Conservation (phyloP, 2,329 filamentous ascomycete genomes). For the Colletotrichum tabaci region DNA sequence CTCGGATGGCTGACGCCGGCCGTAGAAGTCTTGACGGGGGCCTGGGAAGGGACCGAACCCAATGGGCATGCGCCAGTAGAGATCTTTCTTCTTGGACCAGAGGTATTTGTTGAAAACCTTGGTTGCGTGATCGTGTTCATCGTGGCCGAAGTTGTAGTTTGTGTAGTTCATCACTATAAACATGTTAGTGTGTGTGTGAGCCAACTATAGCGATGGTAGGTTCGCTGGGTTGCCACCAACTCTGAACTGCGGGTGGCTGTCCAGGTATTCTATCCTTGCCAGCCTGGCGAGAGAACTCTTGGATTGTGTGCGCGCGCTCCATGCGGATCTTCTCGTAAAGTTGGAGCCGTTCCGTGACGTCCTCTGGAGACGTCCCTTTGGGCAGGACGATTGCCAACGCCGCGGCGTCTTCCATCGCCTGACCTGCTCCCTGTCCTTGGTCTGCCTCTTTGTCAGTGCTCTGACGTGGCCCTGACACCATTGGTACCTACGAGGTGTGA, state of each 20-base stretch:
- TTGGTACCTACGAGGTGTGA: slow-evolving; percentile 67
- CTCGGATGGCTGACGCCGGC: slow-evolving; percentile 32
- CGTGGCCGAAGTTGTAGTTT: slow-evolving; percentile 70
- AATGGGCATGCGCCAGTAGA: slow-evolving; percentile 61
- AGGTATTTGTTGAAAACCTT: slow-evolving; percentile 66
- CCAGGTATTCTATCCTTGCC: slow-evolving; percentile 58
- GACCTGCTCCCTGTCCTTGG: slow-evolving; percentile 73
- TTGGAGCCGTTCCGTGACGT: slow-evolving; percentile 69
- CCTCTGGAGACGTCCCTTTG: slow-evolving; percentile 55
- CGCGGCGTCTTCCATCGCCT: slow-evolving; percentile 77
- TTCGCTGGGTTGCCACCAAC: slow-evolving; percentile 1
- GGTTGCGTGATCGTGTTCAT: slow-evolving; percentile 69
- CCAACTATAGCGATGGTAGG: not conserved
- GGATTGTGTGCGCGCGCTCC: slow-evolving; percentile 70
- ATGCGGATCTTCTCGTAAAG: slow-evolving; percentile 73
- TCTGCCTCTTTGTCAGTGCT: slow-evolving; percentile 42
- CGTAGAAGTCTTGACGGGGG: slow-evolving; percentile 44
- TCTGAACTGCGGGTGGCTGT: slow-evolving; percentile 16
- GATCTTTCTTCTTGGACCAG: slow-evolving; percentile 54
- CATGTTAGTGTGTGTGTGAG: not conserved
- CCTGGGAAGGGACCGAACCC: slow-evolving; percentile 64
- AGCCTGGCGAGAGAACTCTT: slow-evolving; percentile 68
- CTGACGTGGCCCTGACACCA: no score
- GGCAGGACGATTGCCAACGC: slow-evolving; percentile 71
- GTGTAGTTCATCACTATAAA: slow-evolving; percentile 57